Evolutionary conservation across 2,329 filamentous ascomycete species (phyloP).

Genomic region (Verticillium isaacii): DNA sequence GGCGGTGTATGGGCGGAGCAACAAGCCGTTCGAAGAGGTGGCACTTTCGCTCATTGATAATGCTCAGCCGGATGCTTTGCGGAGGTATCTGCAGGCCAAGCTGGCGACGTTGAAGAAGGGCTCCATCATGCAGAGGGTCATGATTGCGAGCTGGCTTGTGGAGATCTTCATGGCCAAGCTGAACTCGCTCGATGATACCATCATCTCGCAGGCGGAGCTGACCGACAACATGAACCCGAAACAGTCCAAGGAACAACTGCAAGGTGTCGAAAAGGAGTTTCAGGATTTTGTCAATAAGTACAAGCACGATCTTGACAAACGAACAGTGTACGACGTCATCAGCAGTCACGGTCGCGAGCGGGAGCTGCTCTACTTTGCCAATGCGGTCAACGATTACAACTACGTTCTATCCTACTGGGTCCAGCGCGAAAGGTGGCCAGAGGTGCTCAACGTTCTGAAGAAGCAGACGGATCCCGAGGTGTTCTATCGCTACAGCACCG

Average conservation of each 20-base stretch:
- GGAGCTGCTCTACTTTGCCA: conserved; percentile 88
- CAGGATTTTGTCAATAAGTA: conserved; percentile 83
- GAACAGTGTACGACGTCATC: conserved; percentile 93
- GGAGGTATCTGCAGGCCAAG: conserved; percentile 85
- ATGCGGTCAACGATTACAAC: conserved; percentile 82
- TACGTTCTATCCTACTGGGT: conserved; percentile 98
- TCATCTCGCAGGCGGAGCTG: conserved; percentile 81
- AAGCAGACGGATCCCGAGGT: conserved; percentile 88
- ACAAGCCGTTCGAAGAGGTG: conserved; percentile 95
- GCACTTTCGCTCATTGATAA: conserved; percentile 87
- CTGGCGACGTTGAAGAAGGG: conserved; percentile 76
- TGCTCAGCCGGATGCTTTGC: conserved; percentile 81
- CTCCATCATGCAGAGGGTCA: conserved; percentile 84
- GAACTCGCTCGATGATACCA: conserved; percentile 89
- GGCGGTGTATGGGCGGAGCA: conserved; percentile 87
- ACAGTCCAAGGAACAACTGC: conserved; percentile 68
- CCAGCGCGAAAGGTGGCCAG: conserved; percentile 85
- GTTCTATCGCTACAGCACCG: conserved; percentile 94
- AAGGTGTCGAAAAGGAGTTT: conserved; percentile 69
- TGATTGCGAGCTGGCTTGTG: conserved; percentile 92
- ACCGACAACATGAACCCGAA: conserved; percentile 66
- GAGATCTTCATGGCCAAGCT: conserved; percentile 98
- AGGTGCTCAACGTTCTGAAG: conserved; percentile 83
- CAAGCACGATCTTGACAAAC: conserved; percentile 81
- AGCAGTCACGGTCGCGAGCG: conserved; percentile 92